Evolutionary conservation across 2,329 filamentous ascomycete genomes (phyloP).

Genomic region (Dactylellina leptospora): DNA sequence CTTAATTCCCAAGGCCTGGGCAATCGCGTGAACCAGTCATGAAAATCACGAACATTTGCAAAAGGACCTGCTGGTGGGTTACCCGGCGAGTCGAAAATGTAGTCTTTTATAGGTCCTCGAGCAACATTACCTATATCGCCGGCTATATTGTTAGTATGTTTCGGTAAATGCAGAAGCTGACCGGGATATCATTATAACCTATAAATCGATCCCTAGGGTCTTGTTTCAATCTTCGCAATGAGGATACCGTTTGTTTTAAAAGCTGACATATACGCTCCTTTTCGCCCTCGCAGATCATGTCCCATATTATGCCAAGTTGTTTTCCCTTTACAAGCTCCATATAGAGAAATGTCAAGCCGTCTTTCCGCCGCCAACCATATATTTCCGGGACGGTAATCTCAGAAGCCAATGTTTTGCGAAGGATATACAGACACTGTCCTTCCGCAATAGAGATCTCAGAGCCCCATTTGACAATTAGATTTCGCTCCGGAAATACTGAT

Average conservation of each 20-base stretch:
- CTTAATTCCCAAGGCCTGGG: conserved; percentile 55
- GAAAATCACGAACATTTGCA: not conserved
- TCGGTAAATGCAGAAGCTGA: not conserved
- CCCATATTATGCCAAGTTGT: not conserved
- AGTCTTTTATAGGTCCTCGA: not conserved
- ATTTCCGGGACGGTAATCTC: not conserved
- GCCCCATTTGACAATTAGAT: conserved; percentile 8
- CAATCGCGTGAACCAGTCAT: conserved; percentile 4
- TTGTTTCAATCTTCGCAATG: not conserved
- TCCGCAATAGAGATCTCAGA: conserved; percentile 6
- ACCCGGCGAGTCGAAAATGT: not conserved
- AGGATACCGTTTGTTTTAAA: not conserved
- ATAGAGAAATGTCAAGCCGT: not conserved
- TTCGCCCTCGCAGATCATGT: not conserved
- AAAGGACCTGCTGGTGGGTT: not conserved
- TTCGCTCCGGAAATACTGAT: conserved; percentile 3
- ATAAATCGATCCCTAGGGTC: not conserved
- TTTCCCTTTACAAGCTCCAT: not conserved
- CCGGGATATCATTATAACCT: not conserved
- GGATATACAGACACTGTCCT: conserved; percentile 3
- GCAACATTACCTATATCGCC: not conserved
- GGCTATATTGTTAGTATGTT: not conserved
- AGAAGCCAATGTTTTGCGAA: not conserved
- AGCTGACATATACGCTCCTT: not conserved
- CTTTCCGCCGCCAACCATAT: conserved; percentile 8